These are phyloP conservation scores for Coemansia sp. DNA, from an alignment of 192 early-diverging fungal species.

Conservation along the genomic window DNA sequence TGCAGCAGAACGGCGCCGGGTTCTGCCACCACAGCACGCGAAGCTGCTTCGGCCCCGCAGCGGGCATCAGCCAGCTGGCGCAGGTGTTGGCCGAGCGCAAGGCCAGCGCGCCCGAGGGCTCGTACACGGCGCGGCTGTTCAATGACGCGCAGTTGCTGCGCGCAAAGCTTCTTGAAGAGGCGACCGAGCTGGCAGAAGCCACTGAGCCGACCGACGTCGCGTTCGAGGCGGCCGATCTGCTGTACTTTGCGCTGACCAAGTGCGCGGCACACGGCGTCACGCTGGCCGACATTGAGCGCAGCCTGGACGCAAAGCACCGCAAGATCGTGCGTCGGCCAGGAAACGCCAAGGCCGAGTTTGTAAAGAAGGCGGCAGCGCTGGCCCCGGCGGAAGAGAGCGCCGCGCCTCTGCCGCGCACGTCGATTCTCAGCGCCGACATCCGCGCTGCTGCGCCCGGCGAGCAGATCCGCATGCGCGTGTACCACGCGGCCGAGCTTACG, in stretches of 20 bases:
- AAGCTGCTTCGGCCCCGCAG: slow-evolving; percentile 85
- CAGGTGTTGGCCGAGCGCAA: slow-evolving; percentile 69
- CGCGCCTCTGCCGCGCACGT: slow-evolving; percentile 38
- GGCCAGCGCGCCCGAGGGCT: slow-evolving; percentile 75
- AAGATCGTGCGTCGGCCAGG: slow-evolving; percentile 88
- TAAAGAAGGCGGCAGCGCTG: slow-evolving; percentile 13
- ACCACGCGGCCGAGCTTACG: slow-evolving; percentile 58
- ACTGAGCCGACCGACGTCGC: slow-evolving; percentile 74
- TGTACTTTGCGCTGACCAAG: slow-evolving; percentile 93
- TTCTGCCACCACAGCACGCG: slow-evolving; percentile 93
- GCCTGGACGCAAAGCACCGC: slow-evolving; percentile 77
- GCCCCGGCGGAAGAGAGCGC: background rate
- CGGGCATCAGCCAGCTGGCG: slow-evolving; percentile 74
- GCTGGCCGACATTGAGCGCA: slow-evolving; percentile 82
- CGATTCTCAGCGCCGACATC: slow-evolving; percentile 38
- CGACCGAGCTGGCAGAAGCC: slow-evolving; percentile 87
- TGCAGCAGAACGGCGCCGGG: slow-evolving; percentile 81
- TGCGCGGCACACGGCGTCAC: slow-evolving; percentile 79
- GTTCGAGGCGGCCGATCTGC: slow-evolving; percentile 92
- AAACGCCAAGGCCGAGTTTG: slow-evolving; percentile 88
- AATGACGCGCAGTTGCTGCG: slow-evolving; percentile 74
- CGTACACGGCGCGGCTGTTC: slow-evolving; percentile 90
- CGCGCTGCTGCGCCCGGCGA: slow-evolving; percentile 42
- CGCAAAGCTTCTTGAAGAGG: slow-evolving; percentile 96
- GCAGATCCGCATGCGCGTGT: slow-evolving; percentile 74